phyloP scores from a whole-genome alignment of 495 filamentous ascomycete genomes.

The Aspergillus ostianus region DNA sequence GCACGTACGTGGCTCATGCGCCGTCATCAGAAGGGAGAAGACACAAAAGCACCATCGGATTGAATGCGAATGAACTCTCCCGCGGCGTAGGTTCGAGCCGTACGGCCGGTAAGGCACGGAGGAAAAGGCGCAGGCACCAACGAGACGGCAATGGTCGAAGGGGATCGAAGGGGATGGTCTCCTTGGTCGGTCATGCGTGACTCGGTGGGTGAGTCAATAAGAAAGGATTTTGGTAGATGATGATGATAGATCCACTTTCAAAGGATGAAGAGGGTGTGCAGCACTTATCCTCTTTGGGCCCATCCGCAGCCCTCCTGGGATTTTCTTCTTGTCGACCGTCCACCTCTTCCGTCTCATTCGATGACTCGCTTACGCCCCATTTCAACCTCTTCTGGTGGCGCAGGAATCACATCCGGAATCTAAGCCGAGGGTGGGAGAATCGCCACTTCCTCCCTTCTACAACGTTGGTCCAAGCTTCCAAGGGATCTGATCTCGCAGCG shows the following conservation, averaged over 20 bases:
- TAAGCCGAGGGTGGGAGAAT: neutral
- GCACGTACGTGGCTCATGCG: no score
- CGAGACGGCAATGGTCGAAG: neutral
- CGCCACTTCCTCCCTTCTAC: neutral
- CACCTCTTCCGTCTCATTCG: neutral
- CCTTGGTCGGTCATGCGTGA: no score
- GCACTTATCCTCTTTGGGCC: neutral
- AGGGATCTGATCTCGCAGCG: neutral
- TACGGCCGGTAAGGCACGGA: constrained; percentile 6
- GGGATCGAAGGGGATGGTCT: no score
- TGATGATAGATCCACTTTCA: neutral
- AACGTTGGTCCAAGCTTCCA: no score
- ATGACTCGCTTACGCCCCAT: neutral
- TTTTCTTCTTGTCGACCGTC: no score
- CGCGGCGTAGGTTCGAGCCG: constrained; percentile 9
- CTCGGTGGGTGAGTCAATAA: no score
- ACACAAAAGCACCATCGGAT: neutral
- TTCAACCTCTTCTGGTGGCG: no score
- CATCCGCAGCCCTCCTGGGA: no score
- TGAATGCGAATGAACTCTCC: neutral
- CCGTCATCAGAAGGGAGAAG: no score
- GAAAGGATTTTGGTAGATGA: no score
- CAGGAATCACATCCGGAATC: neutral
- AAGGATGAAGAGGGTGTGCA: neutral
- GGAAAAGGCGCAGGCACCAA: constrained; percentile 3